phyloP scores from a whole-genome alignment of 495 filamentous ascomycete species.

The Extremus antarcticus region DNA sequence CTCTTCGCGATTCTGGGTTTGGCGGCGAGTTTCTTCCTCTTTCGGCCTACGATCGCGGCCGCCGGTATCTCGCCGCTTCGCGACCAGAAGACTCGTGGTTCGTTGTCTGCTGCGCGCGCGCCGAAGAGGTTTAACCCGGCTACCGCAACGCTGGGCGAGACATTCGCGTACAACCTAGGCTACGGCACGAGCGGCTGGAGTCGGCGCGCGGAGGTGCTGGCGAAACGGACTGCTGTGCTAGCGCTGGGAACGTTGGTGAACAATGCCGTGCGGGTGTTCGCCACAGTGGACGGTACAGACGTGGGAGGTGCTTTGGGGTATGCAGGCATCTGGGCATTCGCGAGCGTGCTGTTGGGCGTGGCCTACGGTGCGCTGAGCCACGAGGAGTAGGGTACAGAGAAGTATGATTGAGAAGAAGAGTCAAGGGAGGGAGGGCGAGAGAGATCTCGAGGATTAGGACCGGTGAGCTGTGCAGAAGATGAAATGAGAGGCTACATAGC shows the following conservation, averaged over 20 bases:
- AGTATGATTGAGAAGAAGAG: too few species aligned
- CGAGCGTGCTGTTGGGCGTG: slow-evolving; percentile 46
- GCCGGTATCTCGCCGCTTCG: slow-evolving; percentile 10
- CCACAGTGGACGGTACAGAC: slow-evolving; percentile 56
- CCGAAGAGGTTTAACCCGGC: slow-evolving; percentile 42
- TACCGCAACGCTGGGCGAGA: slow-evolving; percentile 46
- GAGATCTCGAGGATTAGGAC: too few species aligned
- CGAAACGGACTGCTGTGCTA: slow-evolving; percentile 51
- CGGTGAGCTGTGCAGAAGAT: too few species aligned
- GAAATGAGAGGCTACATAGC: too few species aligned
- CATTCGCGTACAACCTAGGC: slow-evolving; percentile 49
- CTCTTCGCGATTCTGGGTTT: slow-evolving; percentile 53
- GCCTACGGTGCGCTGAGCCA: slow-evolving; percentile 50
- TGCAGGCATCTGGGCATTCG: slow-evolving; percentile 57
- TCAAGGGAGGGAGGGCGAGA: too few species aligned
- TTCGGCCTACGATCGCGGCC: slow-evolving; percentile 45
- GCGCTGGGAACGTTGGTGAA: slow-evolving; percentile 45
- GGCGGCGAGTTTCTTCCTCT: slow-evolving; percentile 62
- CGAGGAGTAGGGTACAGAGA: slow-evolving; percentile 32
- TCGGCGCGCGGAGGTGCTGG: slow-evolving; percentile 51
- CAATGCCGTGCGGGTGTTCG: slow-evolving; percentile 52
- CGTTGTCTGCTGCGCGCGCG: too few species aligned
- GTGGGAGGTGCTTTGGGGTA: slow-evolving; percentile 55
- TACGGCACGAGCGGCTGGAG: slow-evolving; percentile 25
- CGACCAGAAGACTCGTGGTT: slow-evolving; percentile 34